A percentile compares a stretch with the other conserved stretches of the same genome.
These are phyloP conservation scores for Cutaneotrichosporon dermatis DNA, from an alignment of 1,284 basidiomycete species.

Conservation along the genomic window DNA sequence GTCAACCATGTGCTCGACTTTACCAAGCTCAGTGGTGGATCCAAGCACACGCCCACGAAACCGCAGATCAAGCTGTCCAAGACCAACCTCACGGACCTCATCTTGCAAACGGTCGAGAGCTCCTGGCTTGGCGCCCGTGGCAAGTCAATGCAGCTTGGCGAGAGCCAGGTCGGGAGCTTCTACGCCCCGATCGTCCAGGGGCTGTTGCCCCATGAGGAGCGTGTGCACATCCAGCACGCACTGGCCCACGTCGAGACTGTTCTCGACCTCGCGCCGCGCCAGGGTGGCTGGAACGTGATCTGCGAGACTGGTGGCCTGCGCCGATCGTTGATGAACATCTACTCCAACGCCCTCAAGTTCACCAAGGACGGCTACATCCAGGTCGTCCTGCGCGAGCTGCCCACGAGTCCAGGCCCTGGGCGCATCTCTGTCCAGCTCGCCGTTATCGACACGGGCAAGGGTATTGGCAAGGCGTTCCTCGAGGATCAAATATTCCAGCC, in stretches of 20 bases:
- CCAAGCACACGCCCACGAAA: slow-evolving; percentile 54
- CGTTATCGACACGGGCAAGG: slow-evolving; percentile 88
- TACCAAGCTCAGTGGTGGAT: slow-evolving; percentile 87
- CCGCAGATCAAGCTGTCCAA: slow-evolving; percentile 61
- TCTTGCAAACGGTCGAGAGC: slow-evolving; percentile 93
- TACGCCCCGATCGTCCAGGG: slow-evolving; percentile 63
- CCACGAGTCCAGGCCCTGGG: slow-evolving; percentile 55
- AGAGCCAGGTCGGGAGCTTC: slow-evolving; percentile 77
- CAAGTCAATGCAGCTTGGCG: slow-evolving; percentile 55
- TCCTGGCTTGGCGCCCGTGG: slow-evolving; percentile 92
- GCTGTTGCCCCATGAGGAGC: slow-evolving; percentile 54
- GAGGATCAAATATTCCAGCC: slow-evolving; percentile 96
- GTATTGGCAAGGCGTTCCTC: slow-evolving; percentile 80
- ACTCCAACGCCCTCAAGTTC: slow-evolving; percentile 92
- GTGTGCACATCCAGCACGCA: slow-evolving; percentile 24
- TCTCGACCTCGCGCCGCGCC: slow-evolving; percentile 61
- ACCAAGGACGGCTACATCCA: slow-evolving; percentile 86
- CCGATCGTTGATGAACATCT: slow-evolving; percentile 89
- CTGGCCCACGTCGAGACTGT: slow-evolving; percentile 63
- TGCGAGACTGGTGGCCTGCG: slow-evolving; percentile 91
- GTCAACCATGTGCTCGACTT: slow-evolving; percentile 97
- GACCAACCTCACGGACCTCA: slow-evolving; percentile 78
- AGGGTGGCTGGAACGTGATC: slow-evolving; percentile 76
- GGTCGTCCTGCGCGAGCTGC: slow-evolving; percentile 72
- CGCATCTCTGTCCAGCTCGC: slow-evolving; percentile 75